Evolutionary conservation across 306 rosid genomes (phyloP).

Genomic region (Cajanus cajan): DNA sequence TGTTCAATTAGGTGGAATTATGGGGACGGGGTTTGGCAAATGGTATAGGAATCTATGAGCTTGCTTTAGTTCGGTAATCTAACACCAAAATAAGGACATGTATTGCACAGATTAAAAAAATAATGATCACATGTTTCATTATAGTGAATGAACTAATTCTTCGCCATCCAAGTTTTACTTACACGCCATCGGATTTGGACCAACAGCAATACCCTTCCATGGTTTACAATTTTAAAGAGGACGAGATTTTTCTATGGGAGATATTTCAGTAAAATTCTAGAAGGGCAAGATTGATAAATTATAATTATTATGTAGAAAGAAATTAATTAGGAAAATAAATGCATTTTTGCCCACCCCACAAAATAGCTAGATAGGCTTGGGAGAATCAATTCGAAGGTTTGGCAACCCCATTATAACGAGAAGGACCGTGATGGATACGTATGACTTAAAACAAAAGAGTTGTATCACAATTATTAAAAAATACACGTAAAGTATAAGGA

Average conservation of each 20-base stretch:
- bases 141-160: slow-evolving; percentile 11
- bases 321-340: slow-evolving; percentile 18
- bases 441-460: slow-evolving; percentile 28
- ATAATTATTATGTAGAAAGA: not conserved
- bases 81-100: slow-evolving; percentile 29
- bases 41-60: slow-evolving; percentile 40
- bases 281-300: not conserved
- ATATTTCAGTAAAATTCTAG: slow-evolving; percentile 30
- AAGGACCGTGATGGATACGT: slow-evolving; percentile 27
- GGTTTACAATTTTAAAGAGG: not conserved
- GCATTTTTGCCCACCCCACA: slow-evolving; percentile 31
- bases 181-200: not conserved
- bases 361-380: slow-evolving; percentile 9
- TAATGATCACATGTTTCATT: slow-evolving; percentile 36
- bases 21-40: slow-evolving; percentile 39
- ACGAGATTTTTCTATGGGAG: not conserved
- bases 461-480: slow-evolving; percentile 10
- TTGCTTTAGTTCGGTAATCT: slow-evolving; percentile 39
- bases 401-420: slow-evolving; percentile 17
- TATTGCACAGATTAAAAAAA: slow-evolving; percentile 5
- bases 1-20: slow-evolving; percentile 37
- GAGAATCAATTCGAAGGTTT: slow-evolving; percentile 26
- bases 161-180: not conserved
- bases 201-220: not conserved
- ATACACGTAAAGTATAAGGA: slow-evolving; percentile 8